These are phyloP conservation scores for Talaromyces trachyspermus DNA, from an alignment of 495 filamentous ascomycete genomes.

Conservation along the genomic window DNA sequence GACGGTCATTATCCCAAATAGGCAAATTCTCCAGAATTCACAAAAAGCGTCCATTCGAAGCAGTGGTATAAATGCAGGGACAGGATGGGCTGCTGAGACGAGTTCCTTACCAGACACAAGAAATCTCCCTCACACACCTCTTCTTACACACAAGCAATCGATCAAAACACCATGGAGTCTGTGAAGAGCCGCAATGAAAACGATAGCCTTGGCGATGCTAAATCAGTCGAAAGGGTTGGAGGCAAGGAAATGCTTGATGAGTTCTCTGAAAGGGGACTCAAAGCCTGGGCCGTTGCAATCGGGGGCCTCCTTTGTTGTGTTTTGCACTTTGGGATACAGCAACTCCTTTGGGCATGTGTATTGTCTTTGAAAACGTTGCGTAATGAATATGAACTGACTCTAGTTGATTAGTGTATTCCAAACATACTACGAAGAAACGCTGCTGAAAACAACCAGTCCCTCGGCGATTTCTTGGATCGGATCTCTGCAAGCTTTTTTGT, in stretches of 20 bases:
- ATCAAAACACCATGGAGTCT: no score
- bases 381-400: no score
- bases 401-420: slow-evolving; percentile 48
- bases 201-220: not conserved
- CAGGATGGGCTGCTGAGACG: no score
- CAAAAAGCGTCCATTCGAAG: no score
- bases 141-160: no score
- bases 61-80: no score
- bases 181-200: no score
- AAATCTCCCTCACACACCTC: no score
- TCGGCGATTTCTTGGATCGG: slow-evolving; percentile 57
- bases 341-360: slow-evolving; percentile 49
- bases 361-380: no score
- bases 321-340: slow-evolving; percentile 50
- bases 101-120: no score
- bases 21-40: no score
- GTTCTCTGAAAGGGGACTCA: slow-evolving; percentile 7
- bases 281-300: slow-evolving; percentile 5
- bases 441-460: slow-evolving; percentile 33
- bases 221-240: not conserved
- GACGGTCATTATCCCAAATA: no score
- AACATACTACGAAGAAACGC: slow-evolving; percentile 48
- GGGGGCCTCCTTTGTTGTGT: slow-evolving; percentile 38
- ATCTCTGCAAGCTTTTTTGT: slow-evolving; percentile 37
- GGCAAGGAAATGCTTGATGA: not conserved